Evolutionary conservation across 139 green algal species (phyloP), one percentile per base, ranked within the genome.

Genomic region (Chlamydomonas sp.): DNA sequence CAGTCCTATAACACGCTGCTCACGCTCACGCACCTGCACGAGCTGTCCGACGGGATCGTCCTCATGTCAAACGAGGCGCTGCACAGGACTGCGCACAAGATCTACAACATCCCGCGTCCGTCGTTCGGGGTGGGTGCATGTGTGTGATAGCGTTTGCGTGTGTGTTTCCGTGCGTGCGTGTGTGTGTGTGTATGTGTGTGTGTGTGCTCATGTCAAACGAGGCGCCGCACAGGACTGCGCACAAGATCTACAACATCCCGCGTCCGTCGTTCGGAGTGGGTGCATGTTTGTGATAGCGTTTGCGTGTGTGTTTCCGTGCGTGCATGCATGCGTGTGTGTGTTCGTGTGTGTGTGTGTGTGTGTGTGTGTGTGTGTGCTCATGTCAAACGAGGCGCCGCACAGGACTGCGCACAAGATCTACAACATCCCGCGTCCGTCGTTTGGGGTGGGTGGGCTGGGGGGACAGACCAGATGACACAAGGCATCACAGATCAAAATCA

Each of bases 1-100:
- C 87, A 93, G 80, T 81, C 68, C 48, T 96, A 95, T 82, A 96
- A 96, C 81, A 87, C 84, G 5, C 48, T 92, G 57, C 72, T 96
- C 5, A 91, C 87, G 16, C 69, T 96, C 38, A 69, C 65, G 22
- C 69, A 86, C 59, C 76, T 93, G 38, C 35, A 69, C 4, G 65
- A 85, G 26, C 48, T 80, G 24, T 88, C 74, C 5, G 80, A 90
- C 58, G 88, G 85, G 49, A 76, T 92, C 34, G 67, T 90, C 10
- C 63, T 92, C 57, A 68, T 89, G 48, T 71, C 84, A 67, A 90
- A 90, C 61, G 84, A 90, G 63, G 72, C 73, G 37, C 75, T 91
- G 49, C 77, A 84, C 66, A 34, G 67, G 0, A 77, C 73, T 0
- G 86, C 81, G 57, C 63, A 79, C 13, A 62, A 54, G 8, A 60